Conservation (phyloP, 257 asterid species). For the Capsicum chinense region DNA sequence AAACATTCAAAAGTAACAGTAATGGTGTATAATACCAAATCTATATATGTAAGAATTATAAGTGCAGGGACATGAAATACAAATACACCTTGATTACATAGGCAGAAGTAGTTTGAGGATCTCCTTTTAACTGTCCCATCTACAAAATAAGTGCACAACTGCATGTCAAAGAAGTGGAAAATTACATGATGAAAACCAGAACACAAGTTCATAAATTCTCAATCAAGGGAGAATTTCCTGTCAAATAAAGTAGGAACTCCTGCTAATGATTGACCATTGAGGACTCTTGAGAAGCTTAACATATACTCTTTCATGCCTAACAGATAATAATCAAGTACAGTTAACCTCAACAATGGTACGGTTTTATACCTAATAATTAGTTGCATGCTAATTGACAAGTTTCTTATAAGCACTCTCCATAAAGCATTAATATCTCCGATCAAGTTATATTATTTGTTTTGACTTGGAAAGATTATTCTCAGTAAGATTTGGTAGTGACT, state of each 20-base stretch:
- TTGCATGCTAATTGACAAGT: not conserved
- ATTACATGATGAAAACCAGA: slow-evolving; percentile 51
- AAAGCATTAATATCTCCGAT: not conserved
- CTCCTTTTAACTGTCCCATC: slow-evolving; percentile 61
- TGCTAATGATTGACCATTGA: not conserved
- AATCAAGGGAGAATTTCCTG: not conserved
- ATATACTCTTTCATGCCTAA: too few species aligned
- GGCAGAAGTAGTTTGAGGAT: slow-evolving; percentile 48
- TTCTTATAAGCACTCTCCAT: not conserved
- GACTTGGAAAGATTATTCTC: not conserved
- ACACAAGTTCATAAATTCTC: slow-evolving; percentile 24
- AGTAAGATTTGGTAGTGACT: not conserved
- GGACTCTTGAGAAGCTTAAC: not conserved
- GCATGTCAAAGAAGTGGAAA: slow-evolving; percentile 78
- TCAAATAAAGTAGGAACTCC: not conserved
- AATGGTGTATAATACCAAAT: not conserved
- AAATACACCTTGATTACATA: slow-evolving; percentile 74
- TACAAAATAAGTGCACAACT: slow-evolving; percentile 84
- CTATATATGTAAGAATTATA: not conserved
- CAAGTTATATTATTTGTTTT: not conserved
- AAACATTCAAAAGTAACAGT: not conserved
- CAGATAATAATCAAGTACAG: too few species aligned
- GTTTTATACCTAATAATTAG: not conserved
- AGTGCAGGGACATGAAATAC: slow-evolving; percentile 1
- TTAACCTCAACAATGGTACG: not conserved